Percentiles rank a stretch among this genome's conserved stretches.
These are phyloP conservation scores for Seminavis robusta DNA, from an alignment of 108 stramenopile genomes.

Conservation along the genomic window DNA sequence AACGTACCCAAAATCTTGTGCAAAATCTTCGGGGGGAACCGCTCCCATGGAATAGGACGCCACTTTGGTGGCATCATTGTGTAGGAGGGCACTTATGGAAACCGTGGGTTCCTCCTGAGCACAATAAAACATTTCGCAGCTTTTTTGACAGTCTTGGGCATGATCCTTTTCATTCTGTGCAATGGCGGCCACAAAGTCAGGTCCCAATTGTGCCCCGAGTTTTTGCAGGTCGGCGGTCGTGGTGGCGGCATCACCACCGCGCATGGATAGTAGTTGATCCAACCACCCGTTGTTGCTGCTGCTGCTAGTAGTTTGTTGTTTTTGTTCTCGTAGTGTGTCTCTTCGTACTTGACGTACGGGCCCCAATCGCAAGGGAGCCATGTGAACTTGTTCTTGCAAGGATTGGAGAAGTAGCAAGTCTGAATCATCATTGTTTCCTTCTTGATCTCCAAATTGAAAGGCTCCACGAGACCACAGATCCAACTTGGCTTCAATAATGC, in stretches of 20 bases:
- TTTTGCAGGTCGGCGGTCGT: constrained; percentile 17
- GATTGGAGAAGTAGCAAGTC: constrained; percentile 7
- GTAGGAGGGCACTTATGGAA: not conserved
- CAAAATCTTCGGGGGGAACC: constrained; percentile 67
- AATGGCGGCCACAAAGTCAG: constrained; percentile 35
- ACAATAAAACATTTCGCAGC: constrained; percentile 60
- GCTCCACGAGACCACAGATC: constrained; percentile 47
- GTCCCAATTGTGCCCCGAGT: constrained; percentile 30
- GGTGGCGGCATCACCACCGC: constrained; percentile 18
- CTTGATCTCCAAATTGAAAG: constrained; percentile 18
- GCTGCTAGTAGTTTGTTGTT: constrained; percentile 2
- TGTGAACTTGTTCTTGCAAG: not conserved
- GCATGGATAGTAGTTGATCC: not conserved
- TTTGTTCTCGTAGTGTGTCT: not conserved
- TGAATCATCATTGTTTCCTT: not conserved
- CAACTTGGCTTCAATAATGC: constrained; percentile 38
- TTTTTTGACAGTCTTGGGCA: constrained; percentile 41
- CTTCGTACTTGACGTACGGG: constrained; percentile 27
- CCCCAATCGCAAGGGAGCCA: constrained; percentile 28
- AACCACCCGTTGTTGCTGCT: not conserved
- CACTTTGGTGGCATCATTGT: constrained; percentile 34
- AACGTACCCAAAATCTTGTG: constrained; percentile 42
- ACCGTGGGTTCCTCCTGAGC: constrained; percentile 14
- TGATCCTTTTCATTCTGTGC: constrained; percentile 45
- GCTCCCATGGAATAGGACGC: constrained; percentile 50